A percentile compares a stretch with the other conserved stretches of the same genome.
Evolutionary conservation across 208 protist genomes (phyloP).

Genomic region (Acanthamoeba royreba): DNA sequence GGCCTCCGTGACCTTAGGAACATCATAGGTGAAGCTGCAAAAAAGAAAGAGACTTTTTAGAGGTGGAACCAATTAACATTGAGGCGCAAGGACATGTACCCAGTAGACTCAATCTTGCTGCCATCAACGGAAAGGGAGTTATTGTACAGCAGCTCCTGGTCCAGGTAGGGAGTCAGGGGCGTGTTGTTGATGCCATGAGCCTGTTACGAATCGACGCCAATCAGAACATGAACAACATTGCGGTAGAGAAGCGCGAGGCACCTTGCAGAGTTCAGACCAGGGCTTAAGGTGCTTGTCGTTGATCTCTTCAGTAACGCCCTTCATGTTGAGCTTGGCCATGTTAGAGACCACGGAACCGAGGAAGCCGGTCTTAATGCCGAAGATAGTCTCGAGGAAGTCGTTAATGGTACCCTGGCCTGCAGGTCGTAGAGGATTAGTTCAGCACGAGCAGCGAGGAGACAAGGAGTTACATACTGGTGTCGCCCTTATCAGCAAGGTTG

Average conservation of each 20-base stretch:
- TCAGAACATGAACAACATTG: neutral
- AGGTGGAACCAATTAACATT: neutral
- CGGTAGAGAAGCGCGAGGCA: neutral
- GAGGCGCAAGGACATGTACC: slow-evolving; percentile 78
- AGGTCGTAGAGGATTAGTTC: neutral
- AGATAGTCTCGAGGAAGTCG: slow-evolving; percentile 80
- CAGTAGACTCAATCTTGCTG: slow-evolving; percentile 74
- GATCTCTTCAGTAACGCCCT: slow-evolving; percentile 70
- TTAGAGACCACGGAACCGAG: slow-evolving; percentile 78
- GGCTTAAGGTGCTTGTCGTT: slow-evolving; percentile 90
- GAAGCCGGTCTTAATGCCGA: slow-evolving; percentile 86
- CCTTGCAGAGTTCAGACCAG: slow-evolving; percentile 86
- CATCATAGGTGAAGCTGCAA: slow-evolving; percentile 69
- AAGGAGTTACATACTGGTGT: slow-evolving; percentile 74
- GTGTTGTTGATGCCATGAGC: slow-evolving; percentile 78
- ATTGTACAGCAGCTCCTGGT: slow-evolving; percentile 87
- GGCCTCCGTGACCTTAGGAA: slow-evolving; percentile 68
- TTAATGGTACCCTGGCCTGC: slow-evolving; percentile 83
- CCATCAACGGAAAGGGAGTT: slow-evolving; percentile 85
- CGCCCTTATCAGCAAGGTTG: slow-evolving; percentile 89
- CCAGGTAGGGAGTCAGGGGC: slow-evolving; percentile 87
- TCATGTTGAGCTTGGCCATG: slow-evolving; percentile 76
- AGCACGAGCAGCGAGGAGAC: neutral
- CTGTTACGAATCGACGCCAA: neutral
- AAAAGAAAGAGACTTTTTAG: neutral